Conservation (phyloP, 2,329 filamentous ascomycete genomes). For the Monosporascus ibericus region DNA sequence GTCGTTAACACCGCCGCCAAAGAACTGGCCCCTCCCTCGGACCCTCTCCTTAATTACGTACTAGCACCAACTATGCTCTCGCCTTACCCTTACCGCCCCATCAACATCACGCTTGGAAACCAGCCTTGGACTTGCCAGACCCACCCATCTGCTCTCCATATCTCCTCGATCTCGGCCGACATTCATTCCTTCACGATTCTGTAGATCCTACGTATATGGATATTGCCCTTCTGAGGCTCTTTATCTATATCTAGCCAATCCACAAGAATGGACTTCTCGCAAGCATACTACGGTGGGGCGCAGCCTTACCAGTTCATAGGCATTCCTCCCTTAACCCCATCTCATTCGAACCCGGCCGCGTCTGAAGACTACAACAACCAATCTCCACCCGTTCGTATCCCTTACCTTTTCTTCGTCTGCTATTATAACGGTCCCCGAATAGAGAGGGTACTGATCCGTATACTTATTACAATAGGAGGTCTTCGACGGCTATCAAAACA, state of each 20-base stretch:
- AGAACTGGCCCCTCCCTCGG: background rate
- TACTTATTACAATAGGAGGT: slow-evolving; percentile 34
- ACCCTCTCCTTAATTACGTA: background rate
- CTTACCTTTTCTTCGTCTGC: slow-evolving; percentile 9
- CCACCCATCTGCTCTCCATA: background rate
- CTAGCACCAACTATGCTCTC: background rate
- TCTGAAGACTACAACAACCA: slow-evolving; percentile 50
- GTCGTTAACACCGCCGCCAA: background rate
- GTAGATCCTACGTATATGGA: too few species aligned
- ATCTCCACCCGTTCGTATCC: slow-evolving; percentile 47
- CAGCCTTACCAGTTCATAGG: slow-evolving; percentile 51
- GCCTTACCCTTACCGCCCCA: background rate
- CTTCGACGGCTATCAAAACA: slow-evolving; percentile 40
- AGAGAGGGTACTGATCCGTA: slow-evolving; percentile 19
- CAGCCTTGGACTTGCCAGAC: background rate
- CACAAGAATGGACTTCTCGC: slow-evolving; percentile 46
- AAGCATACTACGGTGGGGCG: slow-evolving; percentile 41
- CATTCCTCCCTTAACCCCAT: slow-evolving; percentile 48
- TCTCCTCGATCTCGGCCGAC: too few species aligned
- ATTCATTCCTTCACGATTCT: too few species aligned
- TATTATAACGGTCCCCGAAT: slow-evolving; percentile 20
- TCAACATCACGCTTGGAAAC: background rate
- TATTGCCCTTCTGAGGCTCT: slow-evolving; percentile 1
- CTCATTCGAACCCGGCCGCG: slow-evolving; percentile 46
- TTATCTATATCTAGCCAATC: background rate